Evolutionary conservation across 1,284 basidiomycete genomes (phyloP).

Genomic region (Tranzscheliella williamsii): DNA sequence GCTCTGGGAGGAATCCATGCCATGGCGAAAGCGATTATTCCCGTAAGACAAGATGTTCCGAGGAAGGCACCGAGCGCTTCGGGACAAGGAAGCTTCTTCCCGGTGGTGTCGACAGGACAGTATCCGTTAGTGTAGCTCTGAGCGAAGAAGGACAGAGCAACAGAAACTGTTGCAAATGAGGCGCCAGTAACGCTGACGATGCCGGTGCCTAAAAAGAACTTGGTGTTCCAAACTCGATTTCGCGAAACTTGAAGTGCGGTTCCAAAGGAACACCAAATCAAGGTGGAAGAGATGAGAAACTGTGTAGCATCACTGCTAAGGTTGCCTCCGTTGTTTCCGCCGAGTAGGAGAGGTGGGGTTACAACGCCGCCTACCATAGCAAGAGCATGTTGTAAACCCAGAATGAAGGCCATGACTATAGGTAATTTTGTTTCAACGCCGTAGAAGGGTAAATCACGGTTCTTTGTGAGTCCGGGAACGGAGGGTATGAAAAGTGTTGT

Average conservation of each 20-base stretch:
- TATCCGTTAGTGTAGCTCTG: slow-evolving; percentile 21
- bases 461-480: slow-evolving; percentile 12
- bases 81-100: slow-evolving; percentile 20
- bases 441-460: slow-evolving; percentile 16
- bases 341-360: slow-evolving; percentile 21
- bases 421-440: slow-evolving; percentile 12
- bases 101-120: slow-evolving; percentile 6
- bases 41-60: slow-evolving; percentile 22
- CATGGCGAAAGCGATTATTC: slow-evolving; percentile 16
- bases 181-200: slow-evolving; percentile 26
- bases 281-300: slow-evolving; percentile 25
- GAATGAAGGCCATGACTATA: slow-evolving; percentile 7
- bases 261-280: slow-evolving; percentile 28
- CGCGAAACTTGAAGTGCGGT: slow-evolving; percentile 22
- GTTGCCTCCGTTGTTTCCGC: slow-evolving; percentile 8
- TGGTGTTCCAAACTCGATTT: slow-evolving; percentile 12
- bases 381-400: slow-evolving; percentile 14
- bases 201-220: slow-evolving; percentile 30
- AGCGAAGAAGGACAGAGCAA: slow-evolving; percentile 23
- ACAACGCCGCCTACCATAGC: slow-evolving; percentile 27
- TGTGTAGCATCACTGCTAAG: slow-evolving; percentile 9
- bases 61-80: slow-evolving; percentile 23
- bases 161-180: slow-evolving; percentile 25
- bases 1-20: slow-evolving; percentile 26
- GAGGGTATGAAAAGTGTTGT: slow-evolving; percentile 14